Conservation (phyloP, 768 basidiomycete species). For the button mushroom (Agaricus bisporus) region DNA sequence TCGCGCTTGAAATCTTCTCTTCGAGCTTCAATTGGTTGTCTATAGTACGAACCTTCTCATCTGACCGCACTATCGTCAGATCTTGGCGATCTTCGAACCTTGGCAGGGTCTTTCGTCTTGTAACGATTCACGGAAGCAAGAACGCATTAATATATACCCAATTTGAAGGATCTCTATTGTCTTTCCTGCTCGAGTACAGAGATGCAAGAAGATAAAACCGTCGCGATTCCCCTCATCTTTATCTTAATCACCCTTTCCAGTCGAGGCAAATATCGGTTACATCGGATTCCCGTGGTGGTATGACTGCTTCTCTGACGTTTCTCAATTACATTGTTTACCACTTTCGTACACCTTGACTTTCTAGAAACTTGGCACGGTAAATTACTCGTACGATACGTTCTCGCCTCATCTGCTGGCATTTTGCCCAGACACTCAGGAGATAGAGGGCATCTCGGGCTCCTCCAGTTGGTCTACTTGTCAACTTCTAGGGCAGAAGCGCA, state of each 20-base stretch:
- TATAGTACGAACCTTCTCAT: background rate
- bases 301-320: background rate
- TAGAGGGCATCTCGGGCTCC: conserved; percentile 1
- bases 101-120: background rate
- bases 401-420: background rate
- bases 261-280: background rate
- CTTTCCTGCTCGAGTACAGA: background rate
- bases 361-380: background rate
- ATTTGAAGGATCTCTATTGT: background rate
- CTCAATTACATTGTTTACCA: background rate
- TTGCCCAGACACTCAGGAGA: background rate
- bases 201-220: background rate
- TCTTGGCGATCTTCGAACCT: background rate
- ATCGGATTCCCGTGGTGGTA: conserved; percentile 1
- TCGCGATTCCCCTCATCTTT: background rate
- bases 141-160: background rate
- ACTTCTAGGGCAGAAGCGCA: background rate
- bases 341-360: background rate
- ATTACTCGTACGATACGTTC: background rate
- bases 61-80: conserved; percentile 2
- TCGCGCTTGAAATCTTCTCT: background rate
- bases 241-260: background rate
- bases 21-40: background rate
- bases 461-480: background rate
- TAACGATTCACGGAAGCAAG: conserved; percentile 4